Base-by-base conservation (phyloP, 495 filamentous ascomycete genomes). In the Poronia punctata region DNA sequence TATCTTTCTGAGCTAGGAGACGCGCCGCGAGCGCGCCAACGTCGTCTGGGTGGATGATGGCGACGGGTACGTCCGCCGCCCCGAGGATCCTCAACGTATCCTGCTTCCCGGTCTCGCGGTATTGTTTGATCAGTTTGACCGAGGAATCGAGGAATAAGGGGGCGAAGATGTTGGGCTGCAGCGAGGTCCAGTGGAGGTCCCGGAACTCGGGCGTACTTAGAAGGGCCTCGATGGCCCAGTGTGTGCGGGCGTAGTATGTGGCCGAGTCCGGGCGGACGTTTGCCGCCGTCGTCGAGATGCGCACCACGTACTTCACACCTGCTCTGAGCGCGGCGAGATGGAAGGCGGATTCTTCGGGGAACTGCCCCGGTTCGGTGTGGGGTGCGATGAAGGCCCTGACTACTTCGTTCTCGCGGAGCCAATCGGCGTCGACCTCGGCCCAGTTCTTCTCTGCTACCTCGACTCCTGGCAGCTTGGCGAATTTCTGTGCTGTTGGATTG, bases 141-240 rank as follows among this genome's bases (percentile, higher is more conserved):
- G 63, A 59, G n/a, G 48, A 11, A 7, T 23, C 20, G 1, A 71
- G 38, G 14, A 23, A 40, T 9, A 60, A 14, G 6, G 14, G 23
- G 20, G 54, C 25, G 40, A 71, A 71, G 35, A 59, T 5, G 31
- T 70, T 70, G 0, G 68, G 59, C 43, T 68, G 68, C 12, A 72
- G 61, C 1, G 68, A 70, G 0, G 68, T 67, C 68, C 67, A 72
- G 34, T 68, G 57, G 33, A 72, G 21, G 20, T 19, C 26, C n/a
- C 17, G 34, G 46, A 70, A 68, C 31, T 68, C 60, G 0, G 61
- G 59, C 12, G 66, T 54, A 31, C 34, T 28, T 3, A 72, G 54
- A 1, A 72, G 45, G 19, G 55, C 19, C 48, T 70, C 68, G 32
- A 72, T 62, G 0, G 68, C 68, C 67, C 68, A 72, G 35, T 72